These are phyloP conservation scores for Pleurotus sapidus DNA, from an alignment of 768 basidiomycete genomes.

Conservation along the genomic window DNA sequence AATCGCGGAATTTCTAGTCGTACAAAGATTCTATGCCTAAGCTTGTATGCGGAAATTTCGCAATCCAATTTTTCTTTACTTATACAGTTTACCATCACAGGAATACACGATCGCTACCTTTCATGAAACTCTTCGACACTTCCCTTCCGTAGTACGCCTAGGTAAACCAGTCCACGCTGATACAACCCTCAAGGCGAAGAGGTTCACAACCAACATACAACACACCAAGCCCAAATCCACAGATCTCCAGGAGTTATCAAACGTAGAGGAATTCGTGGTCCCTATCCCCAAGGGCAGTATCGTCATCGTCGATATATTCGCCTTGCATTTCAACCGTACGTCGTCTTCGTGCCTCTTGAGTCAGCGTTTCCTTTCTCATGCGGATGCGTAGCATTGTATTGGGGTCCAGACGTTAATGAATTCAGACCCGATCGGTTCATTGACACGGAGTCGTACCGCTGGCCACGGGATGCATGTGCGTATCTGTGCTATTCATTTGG, in stretches of 20 bases:
- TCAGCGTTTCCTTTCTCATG: background rate
- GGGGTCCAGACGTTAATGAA: conserved; percentile 41
- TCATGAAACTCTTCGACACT: conserved; percentile 44
- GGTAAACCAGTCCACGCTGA: conserved; percentile 31
- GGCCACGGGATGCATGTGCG: conserved; percentile 52
- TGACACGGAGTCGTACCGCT: conserved; percentile 44
- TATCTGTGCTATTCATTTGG: background rate
- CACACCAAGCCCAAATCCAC: conserved; percentile 18
- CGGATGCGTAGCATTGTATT: conserved; percentile 35
- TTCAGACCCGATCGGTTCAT: conserved; percentile 52
- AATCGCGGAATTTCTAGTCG: conserved; percentile 19
- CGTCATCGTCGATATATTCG: conserved; percentile 38
- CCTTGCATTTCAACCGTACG: conserved; percentile 44
- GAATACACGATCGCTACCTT: conserved; percentile 40
- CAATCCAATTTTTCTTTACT: background rate
- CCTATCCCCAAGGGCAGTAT: conserved; percentile 35
- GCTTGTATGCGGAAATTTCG: conserved; percentile 23
- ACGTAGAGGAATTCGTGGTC: conserved; percentile 28
- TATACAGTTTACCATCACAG: conserved; percentile 18
- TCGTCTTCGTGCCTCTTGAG: background rate
- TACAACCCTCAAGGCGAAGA: conserved; percentile 27
- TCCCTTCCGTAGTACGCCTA: conserved; percentile 34
- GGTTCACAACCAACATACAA: conserved; percentile 21
- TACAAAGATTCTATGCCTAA: conserved; percentile 36
- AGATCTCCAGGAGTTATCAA: conserved; percentile 22